Conservation (phyloP, 2,329 filamentous ascomycete genomes). For the Aspergillus sp. region DNA sequence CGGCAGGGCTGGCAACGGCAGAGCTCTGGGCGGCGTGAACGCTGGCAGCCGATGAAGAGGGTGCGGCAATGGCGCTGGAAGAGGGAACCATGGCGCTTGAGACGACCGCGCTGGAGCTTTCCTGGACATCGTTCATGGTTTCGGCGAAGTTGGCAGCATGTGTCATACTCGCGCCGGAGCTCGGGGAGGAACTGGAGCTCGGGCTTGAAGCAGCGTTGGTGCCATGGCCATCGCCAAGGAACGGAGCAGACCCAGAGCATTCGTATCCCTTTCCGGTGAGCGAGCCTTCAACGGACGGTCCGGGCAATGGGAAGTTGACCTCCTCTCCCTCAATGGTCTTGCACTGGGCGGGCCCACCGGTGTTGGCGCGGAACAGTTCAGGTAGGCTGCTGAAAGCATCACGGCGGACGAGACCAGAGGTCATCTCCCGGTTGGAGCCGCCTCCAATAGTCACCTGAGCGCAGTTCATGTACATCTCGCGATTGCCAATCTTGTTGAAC, state of each 20-base stretch:
- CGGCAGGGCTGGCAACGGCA: background rate
- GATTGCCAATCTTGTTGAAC: constrained; percentile 74
- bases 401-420: constrained; percentile 8
- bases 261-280: constrained; percentile 37
- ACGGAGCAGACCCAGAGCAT: constrained; percentile 31
- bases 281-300: constrained; percentile 50
- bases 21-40: background rate
- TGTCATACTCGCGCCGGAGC: background rate
- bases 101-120: background rate
- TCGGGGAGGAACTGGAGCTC: background rate
- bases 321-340: constrained; percentile 58
- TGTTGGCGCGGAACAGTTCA: constrained; percentile 69
- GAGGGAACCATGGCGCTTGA: background rate
- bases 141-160: no score
- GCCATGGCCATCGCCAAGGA: constrained; percentile 19
- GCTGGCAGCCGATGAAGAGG: background rate
- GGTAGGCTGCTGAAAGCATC: constrained; percentile 58
- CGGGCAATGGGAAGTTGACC: constrained; percentile 66
- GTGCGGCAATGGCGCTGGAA: background rate
- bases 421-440: constrained; percentile 5
- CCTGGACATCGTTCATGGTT: no score
- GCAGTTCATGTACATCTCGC: constrained; percentile 88
- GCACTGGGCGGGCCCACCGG: constrained; percentile 55
- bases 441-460: constrained; percentile 63
- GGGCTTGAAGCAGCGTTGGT: background rate